Evolutionary conservation across 441 rosid genomes (phyloP).

Genomic region (Flueggea neowawraea): DNA sequence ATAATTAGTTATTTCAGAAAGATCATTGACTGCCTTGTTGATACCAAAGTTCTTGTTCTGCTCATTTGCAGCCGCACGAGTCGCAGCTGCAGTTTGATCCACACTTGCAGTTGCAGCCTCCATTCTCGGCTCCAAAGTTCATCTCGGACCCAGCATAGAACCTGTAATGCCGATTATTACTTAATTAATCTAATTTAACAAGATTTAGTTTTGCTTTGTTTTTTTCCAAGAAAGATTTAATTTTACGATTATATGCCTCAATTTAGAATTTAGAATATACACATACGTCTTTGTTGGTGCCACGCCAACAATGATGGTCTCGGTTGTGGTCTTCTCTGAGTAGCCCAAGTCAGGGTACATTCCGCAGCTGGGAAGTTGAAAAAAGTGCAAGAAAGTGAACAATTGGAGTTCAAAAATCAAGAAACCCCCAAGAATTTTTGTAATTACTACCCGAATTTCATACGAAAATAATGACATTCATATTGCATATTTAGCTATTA

Average conservation of each 20-base stretch:
- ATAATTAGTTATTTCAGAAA: no score
- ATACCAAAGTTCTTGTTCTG: no score
- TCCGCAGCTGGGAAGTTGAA: conserved; percentile 31
- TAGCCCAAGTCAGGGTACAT: conserved; percentile 43
- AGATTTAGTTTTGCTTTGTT: neutral
- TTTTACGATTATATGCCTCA: neutral
- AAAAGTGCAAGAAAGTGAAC: neutral
- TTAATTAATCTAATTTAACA: neutral
- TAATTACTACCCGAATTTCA: no score
- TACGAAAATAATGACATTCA: no score
- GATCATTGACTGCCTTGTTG: no score
- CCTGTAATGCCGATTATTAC: conserved; percentile 7
- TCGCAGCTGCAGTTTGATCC: conserved; percentile 79
- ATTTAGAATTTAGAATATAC: neutral
- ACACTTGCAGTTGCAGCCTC: conserved; percentile 50
- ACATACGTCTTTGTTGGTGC: conserved; percentile 43
- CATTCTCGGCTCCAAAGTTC: conserved; percentile 52
- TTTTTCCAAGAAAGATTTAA: neutral
- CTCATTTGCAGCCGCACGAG: conserved; percentile 72
- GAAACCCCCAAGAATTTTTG: no score
- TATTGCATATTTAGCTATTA: no score
- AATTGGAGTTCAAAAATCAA: neutral
- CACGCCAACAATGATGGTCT: conserved; percentile 42
- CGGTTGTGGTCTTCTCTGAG: conserved; percentile 33
- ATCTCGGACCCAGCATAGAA: conserved; percentile 42